Evolutionary conservation across 2,329 filamentous ascomycete species (phyloP).

Genomic region (Ilyonectria sp.): DNA sequence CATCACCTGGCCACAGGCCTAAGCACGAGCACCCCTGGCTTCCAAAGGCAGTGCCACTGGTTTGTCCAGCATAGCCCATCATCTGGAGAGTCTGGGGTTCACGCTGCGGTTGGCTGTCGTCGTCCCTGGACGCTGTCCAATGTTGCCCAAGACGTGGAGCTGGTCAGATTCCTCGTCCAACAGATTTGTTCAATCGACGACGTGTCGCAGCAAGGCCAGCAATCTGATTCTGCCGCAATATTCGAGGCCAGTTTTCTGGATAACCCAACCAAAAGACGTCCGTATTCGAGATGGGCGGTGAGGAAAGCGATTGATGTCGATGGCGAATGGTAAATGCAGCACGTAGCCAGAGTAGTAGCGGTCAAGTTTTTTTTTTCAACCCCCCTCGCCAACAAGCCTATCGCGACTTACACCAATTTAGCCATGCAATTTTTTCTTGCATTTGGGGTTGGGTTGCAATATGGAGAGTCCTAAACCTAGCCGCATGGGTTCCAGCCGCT

Average conservation of each 20-base stretch:
- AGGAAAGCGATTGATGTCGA: neutral
- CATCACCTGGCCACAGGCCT: neutral
- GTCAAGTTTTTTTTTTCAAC: slow-evolving; percentile 21
- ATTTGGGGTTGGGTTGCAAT: slow-evolving; percentile 18
- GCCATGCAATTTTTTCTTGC: neutral
- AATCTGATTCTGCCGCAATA: neutral
- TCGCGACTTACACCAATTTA: neutral
- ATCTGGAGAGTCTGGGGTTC: neutral
- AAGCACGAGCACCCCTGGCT: neutral
- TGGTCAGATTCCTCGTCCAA: neutral
- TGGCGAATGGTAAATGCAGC: neutral
- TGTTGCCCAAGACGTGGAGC: neutral
- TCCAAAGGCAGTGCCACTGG: neutral
- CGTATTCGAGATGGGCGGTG: slow-evolving; percentile 9
- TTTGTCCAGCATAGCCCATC: neutral
- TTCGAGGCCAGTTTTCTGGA: neutral
- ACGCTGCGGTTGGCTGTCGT: neutral
- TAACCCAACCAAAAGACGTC: neutral
- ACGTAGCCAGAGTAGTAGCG: neutral
- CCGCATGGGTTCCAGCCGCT: slow-evolving; percentile 11
- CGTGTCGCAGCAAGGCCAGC: neutral
- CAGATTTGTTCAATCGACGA: neutral
- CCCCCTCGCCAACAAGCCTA: neutral
- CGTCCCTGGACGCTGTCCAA: neutral
- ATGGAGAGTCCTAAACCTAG: neutral